Base-by-base conservation (phyloP, 371 early-diverging fungal genomes). In the Mucor lusitanicus region DNA sequence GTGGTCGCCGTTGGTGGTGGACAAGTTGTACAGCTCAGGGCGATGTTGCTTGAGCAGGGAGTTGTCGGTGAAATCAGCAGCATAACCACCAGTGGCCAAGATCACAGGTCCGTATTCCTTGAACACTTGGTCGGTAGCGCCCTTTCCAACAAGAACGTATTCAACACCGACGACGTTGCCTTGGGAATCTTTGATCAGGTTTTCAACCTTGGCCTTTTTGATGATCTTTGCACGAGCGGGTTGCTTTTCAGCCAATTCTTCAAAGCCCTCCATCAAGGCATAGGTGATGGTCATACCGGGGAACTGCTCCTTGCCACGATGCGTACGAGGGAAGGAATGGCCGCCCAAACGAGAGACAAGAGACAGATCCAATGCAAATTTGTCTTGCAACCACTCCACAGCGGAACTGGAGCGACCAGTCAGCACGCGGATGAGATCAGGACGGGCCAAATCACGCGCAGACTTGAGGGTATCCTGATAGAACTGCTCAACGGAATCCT, bases 201-300 rank as follows among this genome's bases (percentile, higher is more conserved):
- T 81, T 44, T 81, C 81, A 33, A 90, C 96, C 56, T 89, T 81
- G 59, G 94, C 93, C 80, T 91, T 92, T 83, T 89, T 94, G 76
- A 93, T 76, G 69, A 94, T 85, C 78, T 87, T 84, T 58, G 85
- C 93, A 60, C 93, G 88, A 67, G 85, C 65, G 56, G 95, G 94
- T 56, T 87, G 71, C 37, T 85, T 83, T 60, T 82, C 84, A 57
- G 90, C 86, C 37, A 90, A 61, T 50, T 94, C 92, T 76, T 95
- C 96, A 59, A 94, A 77, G 19, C 78, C 87, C 79, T 94, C 94
- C 94, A 95, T 94, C 54, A 95, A 84, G 3, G 94, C 94, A 78
- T 95, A 95, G 37, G 96, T 95, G 76, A 95, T 95, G 69, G 96
- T 95, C 96, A 95, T 95, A 63, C 96, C 96, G 28, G 96, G 96